These are phyloP conservation scores for Endocalyx cinctus DNA, from an alignment of 2,329 filamentous ascomycete genomes.

Conservation along the genomic window DNA sequence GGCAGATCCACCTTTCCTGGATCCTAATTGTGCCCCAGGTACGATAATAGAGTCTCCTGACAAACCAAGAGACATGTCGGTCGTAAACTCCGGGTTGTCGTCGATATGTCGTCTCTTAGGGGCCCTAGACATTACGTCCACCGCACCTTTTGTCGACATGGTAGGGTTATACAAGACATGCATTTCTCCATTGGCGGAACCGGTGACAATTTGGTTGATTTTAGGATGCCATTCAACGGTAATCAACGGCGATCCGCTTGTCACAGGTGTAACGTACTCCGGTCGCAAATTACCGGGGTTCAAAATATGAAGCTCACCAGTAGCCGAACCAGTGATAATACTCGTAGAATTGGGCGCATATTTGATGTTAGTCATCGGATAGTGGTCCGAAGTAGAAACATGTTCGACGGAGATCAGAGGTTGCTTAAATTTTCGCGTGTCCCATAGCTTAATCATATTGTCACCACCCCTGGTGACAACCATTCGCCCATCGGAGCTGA, in stretches of 20 bases:
- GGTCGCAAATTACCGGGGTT: constrained; percentile 86
- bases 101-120: constrained; percentile 95
- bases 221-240: constrained; percentile 88
- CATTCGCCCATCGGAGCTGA: constrained; percentile 86
- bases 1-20: constrained; percentile 65
- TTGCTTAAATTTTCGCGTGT: constrained; percentile 90
- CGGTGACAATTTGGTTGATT: constrained; percentile 93
- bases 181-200: constrained; percentile 84
- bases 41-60: constrained; percentile 78
- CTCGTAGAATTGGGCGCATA: constrained; percentile 82
- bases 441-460: constrained; percentile 92
- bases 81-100: constrained; percentile 83
- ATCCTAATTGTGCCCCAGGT: constrained; percentile 54
- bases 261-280: constrained; percentile 85
- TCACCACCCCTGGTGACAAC: constrained; percentile 89
- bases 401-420: constrained; percentile 78
- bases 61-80: constrained; percentile 74
- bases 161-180: constrained; percentile 87
- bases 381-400: constrained; percentile 76
- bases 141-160: constrained; percentile 76
- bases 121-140: constrained; percentile 85
- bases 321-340: constrained; percentile 83
- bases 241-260: constrained; percentile 75
- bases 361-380: constrained; percentile 78
- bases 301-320: constrained; percentile 84